Evolutionary conservation across 352 stramenopile genomes (phyloP).

Genomic region (Globisporangium parvum): DNA sequence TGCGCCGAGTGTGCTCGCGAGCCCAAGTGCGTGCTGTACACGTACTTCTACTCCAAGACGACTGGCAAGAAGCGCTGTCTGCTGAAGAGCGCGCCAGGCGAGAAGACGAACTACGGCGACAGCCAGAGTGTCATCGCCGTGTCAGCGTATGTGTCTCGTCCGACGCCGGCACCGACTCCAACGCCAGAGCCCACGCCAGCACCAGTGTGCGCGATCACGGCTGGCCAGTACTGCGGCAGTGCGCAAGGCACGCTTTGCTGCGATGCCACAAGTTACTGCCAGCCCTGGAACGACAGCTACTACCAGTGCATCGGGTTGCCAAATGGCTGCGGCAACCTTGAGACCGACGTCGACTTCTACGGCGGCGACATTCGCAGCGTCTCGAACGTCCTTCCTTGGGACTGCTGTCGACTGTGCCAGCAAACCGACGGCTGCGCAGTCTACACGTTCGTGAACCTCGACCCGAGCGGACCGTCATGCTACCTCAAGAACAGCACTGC

Average conservation of each 20-base stretch:
- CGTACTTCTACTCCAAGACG: conserved; percentile 9
- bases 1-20: conserved; percentile 3
- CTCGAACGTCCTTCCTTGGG: conserved; percentile 1
- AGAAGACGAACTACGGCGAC: conserved; percentile 12
- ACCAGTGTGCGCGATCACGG: conserved; percentile 2
- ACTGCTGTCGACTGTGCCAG: conserved; percentile 7
- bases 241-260: conserved; percentile 11
- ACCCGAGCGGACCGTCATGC: conserved; percentile 11
- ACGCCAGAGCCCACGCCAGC: neutral
- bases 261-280: conserved; percentile 16
- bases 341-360: conserved; percentile 25
- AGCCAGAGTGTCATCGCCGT: conserved; percentile 5
- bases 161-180: neutral
- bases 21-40: conserved; percentile 6
- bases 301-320: conserved; percentile 27
- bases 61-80: conserved; percentile 5
- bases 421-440: conserved; percentile 8
- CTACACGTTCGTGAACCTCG: conserved; percentile 25
- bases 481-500: conserved; percentile 24
- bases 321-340: conserved; percentile 8
- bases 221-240: conserved; percentile 22
- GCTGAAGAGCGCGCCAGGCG: conserved; percentile 4
- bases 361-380: conserved; percentile 18
- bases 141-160: conserved; percentile 4
- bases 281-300: conserved; percentile 23